A percentile compares a stretch with the other conserved stretches of the same genome.
Conservation (phyloP, 768 basidiomycete genomes). For the Suillus sp. region DNA sequence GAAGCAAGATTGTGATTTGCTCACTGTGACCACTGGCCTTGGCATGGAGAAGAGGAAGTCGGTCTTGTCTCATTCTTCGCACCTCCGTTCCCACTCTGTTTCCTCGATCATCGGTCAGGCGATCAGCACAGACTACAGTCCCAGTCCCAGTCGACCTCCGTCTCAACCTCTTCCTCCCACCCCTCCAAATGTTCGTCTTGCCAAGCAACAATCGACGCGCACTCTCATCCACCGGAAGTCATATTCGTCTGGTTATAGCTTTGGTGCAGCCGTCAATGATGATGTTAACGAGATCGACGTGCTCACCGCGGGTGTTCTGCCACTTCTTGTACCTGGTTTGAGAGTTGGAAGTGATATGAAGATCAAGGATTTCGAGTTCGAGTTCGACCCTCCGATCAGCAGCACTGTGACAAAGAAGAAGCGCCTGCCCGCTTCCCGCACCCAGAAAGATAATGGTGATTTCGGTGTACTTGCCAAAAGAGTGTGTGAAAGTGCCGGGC, state of each 20-base stretch:
- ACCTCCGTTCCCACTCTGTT: conserved; percentile 64
- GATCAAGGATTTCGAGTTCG: conserved; percentile 47
- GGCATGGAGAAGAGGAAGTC: conserved; percentile 31
- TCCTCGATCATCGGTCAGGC: conserved; percentile 49
- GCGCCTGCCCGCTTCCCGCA: conserved; percentile 22
- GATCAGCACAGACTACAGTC: conserved; percentile 43
- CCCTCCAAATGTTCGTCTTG: conserved; percentile 64
- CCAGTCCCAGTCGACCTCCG: conserved; percentile 57
- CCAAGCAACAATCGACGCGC: conserved; percentile 46
- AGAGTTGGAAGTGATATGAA: conserved; percentile 58
- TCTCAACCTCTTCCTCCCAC: conserved; percentile 73
- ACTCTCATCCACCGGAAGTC: conserved; percentile 59
- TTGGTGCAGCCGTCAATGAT: conserved; percentile 52
- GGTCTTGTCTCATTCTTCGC: conserved; percentile 34
- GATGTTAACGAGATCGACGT: conserved; percentile 68
- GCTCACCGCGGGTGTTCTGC: conserved; percentile 67
- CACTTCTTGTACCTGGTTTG: conserved; percentile 66
- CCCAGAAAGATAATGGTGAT: conserved; percentile 21
- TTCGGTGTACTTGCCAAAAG: conserved; percentile 32
- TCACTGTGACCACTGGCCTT: conserved; percentile 38
- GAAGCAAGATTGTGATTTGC: conserved; percentile 23
- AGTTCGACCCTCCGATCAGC: conserved; percentile 37
- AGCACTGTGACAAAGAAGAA: conserved; percentile 41
- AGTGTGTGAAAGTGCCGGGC: conserved; percentile 57
- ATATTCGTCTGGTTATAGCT: conserved; percentile 64